phyloP scores from a whole-genome alignment of 306 rosid genomes.

The Pyrus betulifolia region DNA sequence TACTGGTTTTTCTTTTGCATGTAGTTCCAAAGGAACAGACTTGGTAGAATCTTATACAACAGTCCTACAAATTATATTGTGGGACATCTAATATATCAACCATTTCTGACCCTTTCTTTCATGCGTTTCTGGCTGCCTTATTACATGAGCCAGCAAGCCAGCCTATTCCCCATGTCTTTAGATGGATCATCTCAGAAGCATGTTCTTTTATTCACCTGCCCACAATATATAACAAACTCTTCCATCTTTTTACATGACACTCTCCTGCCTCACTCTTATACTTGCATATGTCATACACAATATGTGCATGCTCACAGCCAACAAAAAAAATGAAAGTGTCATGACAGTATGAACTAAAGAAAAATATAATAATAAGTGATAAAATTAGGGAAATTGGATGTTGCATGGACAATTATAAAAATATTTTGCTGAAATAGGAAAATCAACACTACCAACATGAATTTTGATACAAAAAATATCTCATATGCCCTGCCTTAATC shows the following conservation, averaged over 20 bases:
- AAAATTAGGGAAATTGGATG: too few relatives aligned
- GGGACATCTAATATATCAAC: conserved; percentile 32
- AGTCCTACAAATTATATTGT: conserved; percentile 36
- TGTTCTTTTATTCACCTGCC: conserved; percentile 25
- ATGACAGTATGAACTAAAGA: too few relatives aligned
- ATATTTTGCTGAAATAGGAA: too few relatives aligned
- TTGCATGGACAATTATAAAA: too few relatives aligned
- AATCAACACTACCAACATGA: too few relatives aligned
- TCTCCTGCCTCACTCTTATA: too few relatives aligned
- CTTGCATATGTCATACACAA: background rate
- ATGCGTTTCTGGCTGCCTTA: conserved; percentile 14
- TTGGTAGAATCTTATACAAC: conserved; percentile 60
- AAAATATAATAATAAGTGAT: too few relatives aligned
- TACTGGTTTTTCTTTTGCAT: conserved; percentile 8
- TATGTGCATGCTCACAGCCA: background rate
- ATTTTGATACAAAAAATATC: too few relatives aligned
- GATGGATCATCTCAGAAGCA: conserved; percentile 37
- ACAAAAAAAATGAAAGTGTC: too few relatives aligned
- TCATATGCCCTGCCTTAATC: too few relatives aligned
- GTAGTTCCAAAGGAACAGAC: conserved; percentile 55
- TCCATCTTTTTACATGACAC: conserved; percentile 10
- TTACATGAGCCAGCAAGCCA: background rate
- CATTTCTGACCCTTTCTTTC: conserved; percentile 16
- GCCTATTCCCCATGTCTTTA: conserved; percentile 11
- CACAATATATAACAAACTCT: conserved; percentile 29